Conservation (phyloP, 306 rosid genomes). For the Vigna unguiculata region DNA sequence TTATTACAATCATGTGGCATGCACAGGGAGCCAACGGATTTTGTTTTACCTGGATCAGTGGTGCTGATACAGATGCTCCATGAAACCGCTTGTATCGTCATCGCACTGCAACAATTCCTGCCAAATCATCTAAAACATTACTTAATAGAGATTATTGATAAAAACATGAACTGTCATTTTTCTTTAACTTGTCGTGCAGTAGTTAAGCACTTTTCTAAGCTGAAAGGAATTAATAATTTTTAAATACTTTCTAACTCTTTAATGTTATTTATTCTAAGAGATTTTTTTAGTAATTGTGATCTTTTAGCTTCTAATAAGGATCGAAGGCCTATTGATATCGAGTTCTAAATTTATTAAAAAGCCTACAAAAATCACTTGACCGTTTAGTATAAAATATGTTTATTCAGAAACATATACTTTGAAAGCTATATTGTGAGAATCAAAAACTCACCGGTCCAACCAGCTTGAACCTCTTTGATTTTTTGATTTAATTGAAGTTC, state of each 20-base stretch:
- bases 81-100: constrained; percentile 20
- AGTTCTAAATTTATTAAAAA: too few species aligned
- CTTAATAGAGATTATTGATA: too few species aligned
- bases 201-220: neutral
- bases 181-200: neutral
- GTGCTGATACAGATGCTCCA: neutral
- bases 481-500: too few species aligned
- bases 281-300: neutral
- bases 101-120: neutral
- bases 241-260: neutral
- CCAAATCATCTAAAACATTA: too few species aligned
- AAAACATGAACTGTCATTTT: neutral
- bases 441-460: too few species aligned
- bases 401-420: too few species aligned
- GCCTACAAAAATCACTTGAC: too few species aligned
- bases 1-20: constrained; percentile 3
- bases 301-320: too few species aligned
- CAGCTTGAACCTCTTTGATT: too few species aligned
- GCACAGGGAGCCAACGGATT: constrained; percentile 37
- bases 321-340: too few species aligned
- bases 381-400: too few species aligned
- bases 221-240: neutral
- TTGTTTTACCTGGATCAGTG: neutral
- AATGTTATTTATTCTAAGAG: neutral
- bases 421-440: too few species aligned